A percentile compares a stretch with the other conserved stretches of the same genome.
These are phyloP conservation scores for Bromus sterilis DNA, from an alignment of 176 grass and related monocot species.

Conservation along the genomic window DNA sequence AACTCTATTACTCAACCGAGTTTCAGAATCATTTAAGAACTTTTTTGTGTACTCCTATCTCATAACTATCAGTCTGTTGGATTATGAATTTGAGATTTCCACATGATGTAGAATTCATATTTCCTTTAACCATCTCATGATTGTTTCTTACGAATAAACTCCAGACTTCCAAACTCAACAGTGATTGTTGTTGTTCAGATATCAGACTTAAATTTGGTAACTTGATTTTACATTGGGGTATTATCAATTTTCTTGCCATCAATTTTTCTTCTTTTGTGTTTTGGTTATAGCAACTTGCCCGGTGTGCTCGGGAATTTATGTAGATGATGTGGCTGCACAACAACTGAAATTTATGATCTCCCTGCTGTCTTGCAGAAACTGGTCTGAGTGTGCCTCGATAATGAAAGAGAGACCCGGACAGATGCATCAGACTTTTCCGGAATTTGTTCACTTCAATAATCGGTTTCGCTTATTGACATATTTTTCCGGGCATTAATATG, in stretches of 20 bases:
- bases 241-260: neutral
- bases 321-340: neutral
- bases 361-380: conserved; percentile 52
- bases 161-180: neutral
- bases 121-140: neutral
- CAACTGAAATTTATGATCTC: conserved; percentile 16
- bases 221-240: neutral
- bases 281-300: neutral
- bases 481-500: conserved; percentile 18
- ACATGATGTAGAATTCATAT: neutral
- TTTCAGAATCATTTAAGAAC: neutral
- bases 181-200: neutral
- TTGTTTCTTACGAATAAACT: neutral
- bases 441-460: conserved; percentile 24
- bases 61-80: neutral
- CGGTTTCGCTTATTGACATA: neutral
- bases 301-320: neutral
- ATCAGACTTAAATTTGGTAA: neutral
- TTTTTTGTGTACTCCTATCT: neutral
- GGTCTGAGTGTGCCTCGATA: conserved; percentile 80
- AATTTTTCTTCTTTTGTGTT: neutral
- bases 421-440: neutral
- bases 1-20: neutral
- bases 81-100: neutral
- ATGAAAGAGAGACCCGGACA: conserved; percentile 24